Percentiles rank a stretch among this genome's conserved stretches.
These are phyloP conservation scores for Xylaria digitata DNA, from an alignment of 2,329 filamentous ascomycete species.

Conservation along the genomic window DNA sequence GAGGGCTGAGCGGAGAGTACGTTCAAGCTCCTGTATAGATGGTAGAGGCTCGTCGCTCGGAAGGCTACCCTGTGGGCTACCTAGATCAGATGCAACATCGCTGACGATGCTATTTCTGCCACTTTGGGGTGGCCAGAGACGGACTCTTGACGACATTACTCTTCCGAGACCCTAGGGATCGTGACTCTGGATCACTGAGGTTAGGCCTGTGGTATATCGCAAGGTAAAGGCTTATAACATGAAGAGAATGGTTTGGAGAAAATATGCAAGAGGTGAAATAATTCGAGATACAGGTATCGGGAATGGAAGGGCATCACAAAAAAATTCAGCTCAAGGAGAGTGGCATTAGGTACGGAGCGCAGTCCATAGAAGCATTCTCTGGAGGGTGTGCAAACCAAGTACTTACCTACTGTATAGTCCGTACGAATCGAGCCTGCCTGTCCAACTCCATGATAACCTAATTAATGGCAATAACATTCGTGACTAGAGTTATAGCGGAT, in stretches of 20 bases:
- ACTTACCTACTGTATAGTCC: not conserved
- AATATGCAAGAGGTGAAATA: not conserved
- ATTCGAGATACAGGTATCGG: not conserved
- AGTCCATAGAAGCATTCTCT: not conserved
- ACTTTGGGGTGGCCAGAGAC: slow-evolving; percentile 24
- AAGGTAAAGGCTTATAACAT: not conserved
- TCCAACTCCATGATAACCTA: not conserved
- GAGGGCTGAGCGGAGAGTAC: slow-evolving; percentile 46
- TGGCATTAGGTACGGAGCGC: not conserved
- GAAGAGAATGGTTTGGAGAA: not conserved
- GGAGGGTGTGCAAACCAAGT: not conserved
- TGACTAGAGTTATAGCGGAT: not conserved
- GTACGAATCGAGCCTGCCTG: not conserved
- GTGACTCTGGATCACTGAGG: not conserved
- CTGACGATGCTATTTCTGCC: slow-evolving; percentile 15
- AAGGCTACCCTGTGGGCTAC: slow-evolving; percentile 18
- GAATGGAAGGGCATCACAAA: not conserved
- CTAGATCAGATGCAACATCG: slow-evolving; percentile 29
- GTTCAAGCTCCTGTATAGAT: slow-evolving; percentile 39
- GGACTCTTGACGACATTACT: slow-evolving; percentile 21
- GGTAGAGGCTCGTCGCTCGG: slow-evolving; percentile 38
- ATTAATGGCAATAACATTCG: not conserved
- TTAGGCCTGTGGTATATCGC: not conserved
- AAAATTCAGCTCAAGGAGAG: not conserved
- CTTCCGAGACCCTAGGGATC: not conserved